phyloP scores from a whole-genome alignment of 768 basidiomycete genomes.

The Amyloporia xantha region DNA sequence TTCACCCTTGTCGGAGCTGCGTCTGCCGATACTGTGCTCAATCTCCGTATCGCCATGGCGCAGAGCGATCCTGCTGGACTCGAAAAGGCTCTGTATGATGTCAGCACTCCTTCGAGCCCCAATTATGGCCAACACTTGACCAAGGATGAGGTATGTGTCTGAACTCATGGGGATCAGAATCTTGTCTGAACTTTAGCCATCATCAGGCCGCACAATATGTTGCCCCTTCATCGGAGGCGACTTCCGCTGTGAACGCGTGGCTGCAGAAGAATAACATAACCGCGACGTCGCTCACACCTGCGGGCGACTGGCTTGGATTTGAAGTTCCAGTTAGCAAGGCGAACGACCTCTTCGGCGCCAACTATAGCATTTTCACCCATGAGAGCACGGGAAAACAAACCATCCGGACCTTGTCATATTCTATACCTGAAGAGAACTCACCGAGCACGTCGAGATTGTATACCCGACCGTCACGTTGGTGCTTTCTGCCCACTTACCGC shows the following conservation, averaged over 20 bases:
- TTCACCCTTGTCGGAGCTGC: constrained; percentile 22
- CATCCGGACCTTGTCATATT: constrained; percentile 27
- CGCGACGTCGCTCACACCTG: constrained; percentile 17
- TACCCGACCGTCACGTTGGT: constrained; percentile 26
- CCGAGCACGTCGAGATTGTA: constrained; percentile 23
- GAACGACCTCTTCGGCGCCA: constrained; percentile 23
- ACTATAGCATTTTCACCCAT: constrained; percentile 23
- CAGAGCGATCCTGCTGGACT: constrained; percentile 29
- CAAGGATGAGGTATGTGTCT: constrained; percentile 29
- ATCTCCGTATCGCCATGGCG: constrained; percentile 29
- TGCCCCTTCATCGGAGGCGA: constrained; percentile 19
- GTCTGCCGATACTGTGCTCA: constrained; percentile 21
- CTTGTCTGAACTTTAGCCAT: too few relatives aligned
- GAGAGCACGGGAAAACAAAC: constrained; percentile 16
- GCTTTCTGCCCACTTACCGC: neutral
- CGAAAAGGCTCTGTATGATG: constrained; percentile 26
- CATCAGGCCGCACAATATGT: constrained; percentile 12
- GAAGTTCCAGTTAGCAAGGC: constrained; percentile 23
- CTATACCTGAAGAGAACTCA: constrained; percentile 23
- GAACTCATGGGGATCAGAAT: too few relatives aligned
- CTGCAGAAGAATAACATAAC: constrained; percentile 19
- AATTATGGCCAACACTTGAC: constrained; percentile 33
- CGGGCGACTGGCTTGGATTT: constrained; percentile 25
- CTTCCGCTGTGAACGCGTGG: constrained; percentile 21
- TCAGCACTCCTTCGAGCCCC: constrained; percentile 28